phyloP scores from a whole-genome alignment of 2,329 filamentous ascomycete species.

The Aspergillus transmontanensis region DNA sequence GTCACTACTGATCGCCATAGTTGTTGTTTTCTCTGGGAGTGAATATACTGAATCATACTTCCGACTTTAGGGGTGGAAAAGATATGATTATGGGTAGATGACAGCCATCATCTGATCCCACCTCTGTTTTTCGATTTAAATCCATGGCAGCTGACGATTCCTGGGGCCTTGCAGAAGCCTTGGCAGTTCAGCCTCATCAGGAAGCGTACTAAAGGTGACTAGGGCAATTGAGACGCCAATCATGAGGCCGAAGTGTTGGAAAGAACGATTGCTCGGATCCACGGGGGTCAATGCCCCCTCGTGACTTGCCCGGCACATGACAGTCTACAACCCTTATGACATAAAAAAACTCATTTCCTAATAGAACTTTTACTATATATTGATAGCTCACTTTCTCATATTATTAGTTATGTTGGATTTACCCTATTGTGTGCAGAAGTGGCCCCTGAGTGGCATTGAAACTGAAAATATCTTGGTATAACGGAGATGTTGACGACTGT shows the following conservation, averaged over 20 bases:
- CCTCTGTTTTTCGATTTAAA: background rate
- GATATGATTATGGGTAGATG: background rate
- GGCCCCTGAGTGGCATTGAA: no score
- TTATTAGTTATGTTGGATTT: background rate
- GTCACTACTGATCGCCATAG: background rate
- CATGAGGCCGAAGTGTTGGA: background rate
- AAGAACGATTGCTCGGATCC: background rate
- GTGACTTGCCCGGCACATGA: background rate
- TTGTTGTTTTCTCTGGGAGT: background rate
- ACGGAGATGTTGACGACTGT: background rate
- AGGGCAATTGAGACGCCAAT: background rate
- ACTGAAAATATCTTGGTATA: background rate
- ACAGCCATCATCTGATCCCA: conserved; percentile 18
- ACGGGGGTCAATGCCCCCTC: background rate
- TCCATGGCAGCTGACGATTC: conserved; percentile 18
- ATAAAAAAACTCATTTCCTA: background rate
- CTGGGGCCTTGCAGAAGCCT: conserved; percentile 4
- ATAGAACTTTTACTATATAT: background rate
- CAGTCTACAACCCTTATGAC: background rate
- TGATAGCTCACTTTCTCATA: background rate
- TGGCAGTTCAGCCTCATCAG: conserved; percentile 13
- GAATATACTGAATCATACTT: background rate
- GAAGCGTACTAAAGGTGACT: conserved; percentile 1
- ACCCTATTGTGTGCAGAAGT: background rate
- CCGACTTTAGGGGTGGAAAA: background rate